Percentiles rank a stretch among this genome's conserved stretches.
phyloP scores from a whole-genome alignment of 1,284 basidiomycete genomes.

The Boletus smithii region DNA sequence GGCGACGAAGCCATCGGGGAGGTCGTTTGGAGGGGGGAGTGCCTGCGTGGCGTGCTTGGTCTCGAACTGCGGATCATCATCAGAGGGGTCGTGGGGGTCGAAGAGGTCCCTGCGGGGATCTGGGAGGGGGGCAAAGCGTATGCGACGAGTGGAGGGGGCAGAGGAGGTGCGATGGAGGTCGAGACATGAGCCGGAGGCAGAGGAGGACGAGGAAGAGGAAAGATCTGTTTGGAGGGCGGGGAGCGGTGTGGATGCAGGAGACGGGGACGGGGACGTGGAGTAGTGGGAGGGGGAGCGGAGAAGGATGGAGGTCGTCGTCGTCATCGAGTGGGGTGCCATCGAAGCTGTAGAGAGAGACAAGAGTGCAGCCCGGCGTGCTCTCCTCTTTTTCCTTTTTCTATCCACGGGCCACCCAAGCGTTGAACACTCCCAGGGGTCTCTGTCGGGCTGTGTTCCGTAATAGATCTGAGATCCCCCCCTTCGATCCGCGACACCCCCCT shows the following conservation, averaged over 20 bases:
- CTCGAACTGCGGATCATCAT: conserved; percentile 11
- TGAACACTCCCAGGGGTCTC: conserved; percentile 22
- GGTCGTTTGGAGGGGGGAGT: neutral
- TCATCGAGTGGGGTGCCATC: too few species aligned
- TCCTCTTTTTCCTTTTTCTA: conserved; percentile 17
- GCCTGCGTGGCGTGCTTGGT: conserved; percentile 10
- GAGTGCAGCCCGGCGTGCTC: neutral
- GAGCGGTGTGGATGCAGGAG: conserved; percentile 35
- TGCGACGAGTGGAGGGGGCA: conserved; percentile 39
- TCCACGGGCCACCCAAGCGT: neutral
- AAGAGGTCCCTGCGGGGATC: conserved; percentile 50
- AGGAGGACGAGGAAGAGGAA: conserved; percentile 16
- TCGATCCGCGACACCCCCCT: conserved; percentile 5
- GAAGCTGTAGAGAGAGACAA: neutral
- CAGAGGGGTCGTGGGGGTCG: neutral
- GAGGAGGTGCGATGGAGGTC: conserved; percentile 15
- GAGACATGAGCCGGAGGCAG: conserved; percentile 18
- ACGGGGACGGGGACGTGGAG: too few species aligned
- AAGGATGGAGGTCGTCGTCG: conserved; percentile 23
- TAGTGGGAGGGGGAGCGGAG: conserved; percentile 19
- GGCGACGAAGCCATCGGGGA: conserved; percentile 5
- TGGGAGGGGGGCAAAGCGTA: conserved; percentile 77
- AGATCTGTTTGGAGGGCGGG: conserved; percentile 31
- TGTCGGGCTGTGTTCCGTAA: conserved; percentile 16
- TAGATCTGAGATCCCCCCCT: conserved; percentile 27